Evolutionary conservation across 129 eudicot genomes (phyloP).

Genomic region (Mikania micrantha): DNA sequence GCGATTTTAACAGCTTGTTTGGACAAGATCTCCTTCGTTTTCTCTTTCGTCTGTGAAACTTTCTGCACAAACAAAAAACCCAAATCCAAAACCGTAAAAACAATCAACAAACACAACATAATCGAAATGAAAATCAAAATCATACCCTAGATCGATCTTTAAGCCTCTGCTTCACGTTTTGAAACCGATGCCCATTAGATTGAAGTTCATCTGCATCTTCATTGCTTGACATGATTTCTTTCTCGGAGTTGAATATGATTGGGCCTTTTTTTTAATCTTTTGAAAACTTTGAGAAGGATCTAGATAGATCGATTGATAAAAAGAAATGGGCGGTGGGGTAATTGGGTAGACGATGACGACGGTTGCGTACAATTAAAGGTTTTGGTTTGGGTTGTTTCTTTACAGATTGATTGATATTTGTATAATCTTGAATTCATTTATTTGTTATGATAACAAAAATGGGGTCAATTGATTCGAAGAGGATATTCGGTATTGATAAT

Average conservation of each 20-base stretch:
- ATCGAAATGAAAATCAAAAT: neutral
- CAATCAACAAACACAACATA: neutral
- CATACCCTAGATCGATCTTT: slow-evolving; percentile 70
- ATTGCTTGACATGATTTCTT: slow-evolving; percentile 42
- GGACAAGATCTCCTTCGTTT: slow-evolving; percentile 82
- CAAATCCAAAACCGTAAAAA: neutral
- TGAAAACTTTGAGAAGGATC: neutral
- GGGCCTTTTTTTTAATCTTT: neutral
- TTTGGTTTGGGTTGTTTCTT: neutral
- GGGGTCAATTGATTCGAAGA: no score
- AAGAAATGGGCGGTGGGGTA: neutral
- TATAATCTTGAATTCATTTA: no score
- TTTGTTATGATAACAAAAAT: no score
- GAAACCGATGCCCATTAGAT: slow-evolving; percentile 38
- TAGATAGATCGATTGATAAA: neutral
- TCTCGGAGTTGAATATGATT: neutral
- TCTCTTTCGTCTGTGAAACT: slow-evolving; percentile 76
- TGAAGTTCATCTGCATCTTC: slow-evolving; percentile 53
- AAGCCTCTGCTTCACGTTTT: slow-evolving; percentile 42
- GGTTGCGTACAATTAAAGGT: neutral
- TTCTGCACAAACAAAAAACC: slow-evolving; percentile 37
- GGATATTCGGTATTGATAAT: no score
- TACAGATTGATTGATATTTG: neutral
- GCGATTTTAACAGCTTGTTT: slow-evolving; percentile 92
- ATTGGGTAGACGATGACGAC: neutral